Evolutionary conservation across 805 yeast species (phyloP).

Genomic region (Saccharomycopsis lassenensis): DNA sequence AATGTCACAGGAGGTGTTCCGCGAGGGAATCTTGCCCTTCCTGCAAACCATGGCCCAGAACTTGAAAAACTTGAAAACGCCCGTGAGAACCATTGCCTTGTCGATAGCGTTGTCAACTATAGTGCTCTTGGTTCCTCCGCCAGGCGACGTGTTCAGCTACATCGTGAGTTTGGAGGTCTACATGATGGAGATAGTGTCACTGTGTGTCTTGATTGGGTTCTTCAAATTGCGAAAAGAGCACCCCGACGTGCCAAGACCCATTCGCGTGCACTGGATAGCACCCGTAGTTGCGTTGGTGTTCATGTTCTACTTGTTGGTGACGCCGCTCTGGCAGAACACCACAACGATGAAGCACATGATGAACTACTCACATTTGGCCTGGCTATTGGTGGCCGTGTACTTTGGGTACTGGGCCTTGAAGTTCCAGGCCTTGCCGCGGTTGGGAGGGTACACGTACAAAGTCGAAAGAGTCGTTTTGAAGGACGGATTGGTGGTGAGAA

Average conservation of each 20-base stretch:
- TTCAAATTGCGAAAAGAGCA: conserved; percentile 16
- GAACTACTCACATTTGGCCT: conserved; percentile 11
- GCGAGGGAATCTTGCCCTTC: conserved; percentile 53
- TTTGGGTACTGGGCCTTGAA: conserved; percentile 12
- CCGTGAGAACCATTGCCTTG: conserved; percentile 36
- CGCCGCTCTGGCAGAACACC: conserved; percentile 11
- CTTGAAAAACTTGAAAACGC: conserved; percentile 41
- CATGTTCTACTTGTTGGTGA: conserved; percentile 10
- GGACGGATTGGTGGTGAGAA: conserved; percentile 16
- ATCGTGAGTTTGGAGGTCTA: conserved; percentile 17
- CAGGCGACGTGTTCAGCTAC: conserved; percentile 18
- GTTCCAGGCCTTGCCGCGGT: conserved; percentile 14
- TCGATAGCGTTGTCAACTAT: conserved; percentile 25
- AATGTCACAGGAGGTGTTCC: conserved; percentile 52
- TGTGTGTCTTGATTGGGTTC: conserved; percentile 14
- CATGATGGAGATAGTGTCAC: conserved; percentile 13
- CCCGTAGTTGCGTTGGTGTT: conserved; percentile 11
- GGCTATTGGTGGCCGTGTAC: conserved; percentile 4
- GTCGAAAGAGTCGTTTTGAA: conserved; percentile 9
- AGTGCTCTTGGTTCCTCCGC: conserved; percentile 15
- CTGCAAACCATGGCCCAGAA: conserved; percentile 42
- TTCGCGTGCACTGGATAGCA: conserved; percentile 15
- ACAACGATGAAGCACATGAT: conserved; percentile 11
- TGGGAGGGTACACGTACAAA: conserved; percentile 10
- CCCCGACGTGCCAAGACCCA: conserved; percentile 16